Evolutionary conservation across 306 rosid genomes (phyloP).

Genomic region (Elaeagnus macrophylla): DNA sequence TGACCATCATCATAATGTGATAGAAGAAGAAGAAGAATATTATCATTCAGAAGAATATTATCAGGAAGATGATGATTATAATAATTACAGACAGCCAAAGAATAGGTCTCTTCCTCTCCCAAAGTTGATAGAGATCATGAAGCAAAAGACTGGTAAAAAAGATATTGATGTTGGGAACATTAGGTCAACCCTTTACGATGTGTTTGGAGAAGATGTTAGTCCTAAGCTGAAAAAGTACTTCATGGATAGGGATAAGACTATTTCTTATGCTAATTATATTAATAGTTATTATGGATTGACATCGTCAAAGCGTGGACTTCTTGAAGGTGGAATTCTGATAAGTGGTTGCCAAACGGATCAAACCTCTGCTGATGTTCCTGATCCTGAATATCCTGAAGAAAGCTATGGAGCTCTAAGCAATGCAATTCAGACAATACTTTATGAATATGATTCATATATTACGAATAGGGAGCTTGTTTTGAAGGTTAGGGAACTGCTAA

Average conservation of each 20-base stretch:
- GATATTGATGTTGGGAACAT: conserved; percentile 84
- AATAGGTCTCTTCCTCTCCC: conserved; percentile 59
- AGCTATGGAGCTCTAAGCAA: conserved; percentile 81
- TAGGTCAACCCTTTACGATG: conserved; percentile 63
- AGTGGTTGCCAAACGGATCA: conserved; percentile 77
- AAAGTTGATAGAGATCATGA: conserved; percentile 71
- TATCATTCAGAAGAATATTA: conserved; percentile 13
- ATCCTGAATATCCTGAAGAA: conserved; percentile 28
- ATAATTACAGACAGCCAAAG: conserved; percentile 33
- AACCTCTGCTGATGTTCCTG: conserved; percentile 72
- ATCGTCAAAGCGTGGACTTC: conserved; percentile 21
- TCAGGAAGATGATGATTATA: conserved; percentile 37
- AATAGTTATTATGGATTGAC: conserved; percentile 31
- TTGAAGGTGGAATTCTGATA: conserved; percentile 50
- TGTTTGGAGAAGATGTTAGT: conserved; percentile 63
- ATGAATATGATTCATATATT: conserved; percentile 33
- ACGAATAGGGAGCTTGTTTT: conserved; percentile 46
- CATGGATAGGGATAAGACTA: conserved; percentile 20
- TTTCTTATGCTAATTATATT: no score
- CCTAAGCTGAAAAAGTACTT: conserved; percentile 78
- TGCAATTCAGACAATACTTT: conserved; percentile 46
- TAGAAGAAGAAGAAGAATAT: no score
- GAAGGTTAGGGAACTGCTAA: conserved; percentile 42
- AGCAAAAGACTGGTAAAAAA: conserved; percentile 86
- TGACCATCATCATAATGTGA: no score